These are phyloP conservation scores for Kodamaea jinghongensis DNA, from an alignment of 805 yeast species.

Conservation along the genomic window DNA sequence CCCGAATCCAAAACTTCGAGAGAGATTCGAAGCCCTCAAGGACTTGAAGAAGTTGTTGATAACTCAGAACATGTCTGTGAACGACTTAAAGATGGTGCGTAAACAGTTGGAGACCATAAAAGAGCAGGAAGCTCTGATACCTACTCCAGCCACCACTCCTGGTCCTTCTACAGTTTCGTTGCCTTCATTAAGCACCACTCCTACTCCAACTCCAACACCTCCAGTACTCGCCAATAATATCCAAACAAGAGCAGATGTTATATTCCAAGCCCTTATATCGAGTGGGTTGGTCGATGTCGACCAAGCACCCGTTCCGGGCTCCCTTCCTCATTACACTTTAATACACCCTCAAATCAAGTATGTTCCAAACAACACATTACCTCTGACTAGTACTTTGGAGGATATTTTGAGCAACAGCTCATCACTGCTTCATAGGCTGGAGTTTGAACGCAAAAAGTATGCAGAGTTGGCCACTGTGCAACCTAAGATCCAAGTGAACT, in stretches of 20 bases:
- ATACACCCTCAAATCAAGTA: constrained; percentile 33
- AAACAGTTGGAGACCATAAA: constrained; percentile 36
- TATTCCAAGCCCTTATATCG: constrained; percentile 34
- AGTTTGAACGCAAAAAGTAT: constrained; percentile 33
- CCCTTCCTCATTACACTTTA: constrained; percentile 31
- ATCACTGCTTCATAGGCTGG: constrained; percentile 22
- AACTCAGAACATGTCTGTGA: constrained; percentile 31
- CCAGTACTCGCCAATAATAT: neutral
- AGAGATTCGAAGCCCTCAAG: constrained; percentile 42
- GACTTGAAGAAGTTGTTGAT: constrained; percentile 42
- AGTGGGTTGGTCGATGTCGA: constrained; percentile 40
- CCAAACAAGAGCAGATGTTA: constrained; percentile 19
- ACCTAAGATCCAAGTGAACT: constrained; percentile 14
- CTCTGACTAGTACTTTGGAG: constrained; percentile 21
- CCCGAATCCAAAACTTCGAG: constrained; percentile 41
- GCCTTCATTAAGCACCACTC: constrained; percentile 5
- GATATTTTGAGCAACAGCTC: constrained; percentile 20
- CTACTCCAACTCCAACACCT: neutral
- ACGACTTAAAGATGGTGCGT: constrained; percentile 38
- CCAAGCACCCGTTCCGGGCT: constrained; percentile 40
- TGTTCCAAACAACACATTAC: constrained; percentile 15
- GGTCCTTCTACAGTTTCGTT: constrained; percentile 7
- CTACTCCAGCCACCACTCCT: constrained; percentile 9
- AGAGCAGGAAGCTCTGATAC: constrained; percentile 23
- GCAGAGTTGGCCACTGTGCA: constrained; percentile 29